Conservation (phyloP, 1,284 basidiomycete species). For the Leccinum huronense region DNA sequence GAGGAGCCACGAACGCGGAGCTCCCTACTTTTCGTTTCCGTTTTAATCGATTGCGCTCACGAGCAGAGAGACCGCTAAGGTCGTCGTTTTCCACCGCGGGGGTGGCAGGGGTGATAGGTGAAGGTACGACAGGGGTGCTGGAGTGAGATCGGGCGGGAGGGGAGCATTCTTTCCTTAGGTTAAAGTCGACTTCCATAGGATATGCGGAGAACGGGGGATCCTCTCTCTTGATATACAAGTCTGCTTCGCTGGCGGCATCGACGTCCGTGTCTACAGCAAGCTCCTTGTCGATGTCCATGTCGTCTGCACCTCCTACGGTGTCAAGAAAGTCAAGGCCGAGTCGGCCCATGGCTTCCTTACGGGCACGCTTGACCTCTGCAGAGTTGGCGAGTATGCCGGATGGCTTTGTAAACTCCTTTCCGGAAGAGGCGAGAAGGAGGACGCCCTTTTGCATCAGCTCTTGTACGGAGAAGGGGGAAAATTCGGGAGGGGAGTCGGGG, state of each 20-base stretch:
- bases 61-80: conserved; percentile 63
- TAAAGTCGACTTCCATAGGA: conserved; percentile 39
- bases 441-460: conserved; percentile 74
- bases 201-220: conserved; percentile 36
- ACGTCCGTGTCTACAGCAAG: conserved; percentile 59
- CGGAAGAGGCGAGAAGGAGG: conserved; percentile 81
- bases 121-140: conserved; percentile 55
- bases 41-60: conserved; percentile 89
- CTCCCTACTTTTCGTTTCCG: conserved; percentile 89
- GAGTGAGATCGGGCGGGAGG: conserved; percentile 40
- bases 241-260: conserved; percentile 46
- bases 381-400: conserved; percentile 65
- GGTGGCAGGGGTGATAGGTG: conserved; percentile 46
- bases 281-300: conserved; percentile 80
- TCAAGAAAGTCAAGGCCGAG: conserved; percentile 82
- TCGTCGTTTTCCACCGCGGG: conserved; percentile 45
- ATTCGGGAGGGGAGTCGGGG: conserved; percentile 47
- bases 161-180: conserved; percentile 34
- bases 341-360: conserved; percentile 79
- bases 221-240: conserved; percentile 40
- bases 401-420: conserved; percentile 80
- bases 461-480: conserved; percentile 70
- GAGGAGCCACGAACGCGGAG: conserved; percentile 68
- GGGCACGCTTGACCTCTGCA: conserved; percentile 74
- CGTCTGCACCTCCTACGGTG: conserved; percentile 61